A percentile compares a stretch with the other conserved stretches of the same genome.
Conservation (phyloP, 2,329 filamentous ascomycete genomes). For the Scopulariopsis brevicaulis region DNA sequence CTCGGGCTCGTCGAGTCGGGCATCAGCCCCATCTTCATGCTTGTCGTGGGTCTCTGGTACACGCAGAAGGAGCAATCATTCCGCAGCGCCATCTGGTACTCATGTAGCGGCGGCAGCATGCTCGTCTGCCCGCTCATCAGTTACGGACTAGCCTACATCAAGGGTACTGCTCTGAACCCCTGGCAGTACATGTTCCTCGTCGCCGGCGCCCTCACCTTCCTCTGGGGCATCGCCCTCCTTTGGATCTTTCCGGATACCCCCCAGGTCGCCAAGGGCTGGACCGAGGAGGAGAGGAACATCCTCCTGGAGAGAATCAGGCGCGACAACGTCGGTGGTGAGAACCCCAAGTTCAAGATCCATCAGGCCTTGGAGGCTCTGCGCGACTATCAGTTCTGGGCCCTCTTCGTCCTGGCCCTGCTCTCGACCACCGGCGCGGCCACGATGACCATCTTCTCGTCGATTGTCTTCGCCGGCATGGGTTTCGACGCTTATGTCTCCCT, state of each 20-base stretch:
- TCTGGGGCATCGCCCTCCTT: slow-evolving; percentile 7
- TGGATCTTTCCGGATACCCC: slow-evolving; percentile 8
- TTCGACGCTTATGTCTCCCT: slow-evolving; percentile 19
- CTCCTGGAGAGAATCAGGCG: slow-evolving; percentile 38
- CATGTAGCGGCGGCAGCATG: slow-evolving; percentile 5
- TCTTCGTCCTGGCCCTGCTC: slow-evolving; percentile 16
- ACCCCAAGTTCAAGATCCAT: slow-evolving; percentile 33
- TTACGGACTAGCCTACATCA: slow-evolving; percentile 20
- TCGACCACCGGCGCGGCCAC: slow-evolving; percentile 17
- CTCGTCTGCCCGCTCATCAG: slow-evolving; percentile 17
- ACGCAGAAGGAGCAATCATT: slow-evolving; percentile 4
- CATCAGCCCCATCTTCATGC: slow-evolving; percentile 36
- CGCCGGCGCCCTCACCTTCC: slow-evolving; percentile 9
- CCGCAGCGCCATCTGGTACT: slow-evolving; percentile 4
- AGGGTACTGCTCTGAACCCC: slow-evolving; percentile 9
- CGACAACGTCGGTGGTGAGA: slow-evolving; percentile 33
- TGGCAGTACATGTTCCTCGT: slow-evolving; percentile 13
- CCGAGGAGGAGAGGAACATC: slow-evolving; percentile 26
- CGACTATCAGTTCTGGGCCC: slow-evolving; percentile 23
- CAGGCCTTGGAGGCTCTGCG: slow-evolving; percentile 41
- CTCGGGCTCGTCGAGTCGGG: slow-evolving; percentile 34
- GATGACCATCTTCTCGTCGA: slow-evolving; percentile 17
- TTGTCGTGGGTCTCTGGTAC: slow-evolving; percentile 32
- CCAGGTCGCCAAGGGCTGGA: slow-evolving; percentile 7
- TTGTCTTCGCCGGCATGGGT: slow-evolving; percentile 21